Evolutionary conservation across 345 rosid species (phyloP).

Genomic region (Eucalyptus sp.): DNA sequence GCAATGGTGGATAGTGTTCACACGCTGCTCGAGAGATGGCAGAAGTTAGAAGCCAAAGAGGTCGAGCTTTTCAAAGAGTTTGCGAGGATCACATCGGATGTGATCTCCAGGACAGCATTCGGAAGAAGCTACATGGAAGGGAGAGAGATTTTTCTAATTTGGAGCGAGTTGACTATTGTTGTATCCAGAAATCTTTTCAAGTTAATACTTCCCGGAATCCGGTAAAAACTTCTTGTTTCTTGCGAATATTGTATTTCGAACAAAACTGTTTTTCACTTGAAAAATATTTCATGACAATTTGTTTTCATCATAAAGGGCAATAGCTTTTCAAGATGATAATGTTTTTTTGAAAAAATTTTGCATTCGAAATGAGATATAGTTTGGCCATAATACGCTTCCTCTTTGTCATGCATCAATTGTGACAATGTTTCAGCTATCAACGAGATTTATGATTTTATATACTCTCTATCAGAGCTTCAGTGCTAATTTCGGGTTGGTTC

Average conservation of each 20-base stretch:
- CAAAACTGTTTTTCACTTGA: background rate
- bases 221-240: background rate
- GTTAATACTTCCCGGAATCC: conserved; percentile 6
- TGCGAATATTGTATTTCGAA: background rate
- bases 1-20: conserved; percentile 22
- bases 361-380: too few relatives aligned
- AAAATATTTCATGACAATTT: background rate
- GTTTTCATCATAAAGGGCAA: background rate
- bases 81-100: conserved; percentile 19
- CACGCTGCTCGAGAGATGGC: conserved; percentile 28
- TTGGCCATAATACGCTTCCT: too few relatives aligned
- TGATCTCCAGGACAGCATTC: conserved; percentile 38
- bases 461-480: too few relatives aligned
- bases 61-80: conserved; percentile 22
- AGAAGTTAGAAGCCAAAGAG: conserved; percentile 13
- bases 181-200: background rate
- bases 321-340: background rate
- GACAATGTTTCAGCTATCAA: too few relatives aligned
- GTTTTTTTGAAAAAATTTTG: accelerated
- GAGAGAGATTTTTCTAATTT: conserved; percentile 15
- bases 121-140: conserved; percentile 37
- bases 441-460: too few relatives aligned
- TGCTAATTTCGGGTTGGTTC: too few relatives aligned
- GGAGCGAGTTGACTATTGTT: background rate
- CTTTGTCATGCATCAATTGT: too few relatives aligned